Evolutionary conservation across 148 eudicot genomes (phyloP).

Genomic region (Rhododendron ovatum): DNA sequence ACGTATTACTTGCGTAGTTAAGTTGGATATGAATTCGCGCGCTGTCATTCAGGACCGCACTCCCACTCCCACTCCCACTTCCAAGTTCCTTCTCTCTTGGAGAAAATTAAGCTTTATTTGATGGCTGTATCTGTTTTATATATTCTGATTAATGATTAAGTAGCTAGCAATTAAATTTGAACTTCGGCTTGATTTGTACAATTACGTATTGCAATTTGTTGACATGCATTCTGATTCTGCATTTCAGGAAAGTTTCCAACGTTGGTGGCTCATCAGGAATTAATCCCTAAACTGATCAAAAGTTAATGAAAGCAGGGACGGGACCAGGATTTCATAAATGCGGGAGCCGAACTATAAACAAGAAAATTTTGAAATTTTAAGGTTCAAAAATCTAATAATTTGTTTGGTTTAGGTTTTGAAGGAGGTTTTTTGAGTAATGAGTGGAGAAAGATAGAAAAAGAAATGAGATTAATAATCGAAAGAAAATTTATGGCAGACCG

Average conservation of each 20-base stretch:
- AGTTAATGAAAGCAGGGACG: conserved; percentile 31
- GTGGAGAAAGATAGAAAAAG: too few relatives aligned
- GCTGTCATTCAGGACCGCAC: background rate
- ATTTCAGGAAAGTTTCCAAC: conserved; percentile 66
- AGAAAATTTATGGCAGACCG: too few relatives aligned
- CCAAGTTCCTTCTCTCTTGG: too few relatives aligned
- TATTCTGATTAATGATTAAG: background rate
- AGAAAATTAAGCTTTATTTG: background rate
- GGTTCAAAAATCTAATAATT: too few relatives aligned
- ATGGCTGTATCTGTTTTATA: background rate
- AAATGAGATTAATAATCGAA: too few relatives aligned
- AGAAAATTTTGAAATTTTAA: too few relatives aligned
- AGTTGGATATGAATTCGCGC: background rate
- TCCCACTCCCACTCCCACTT: background rate
- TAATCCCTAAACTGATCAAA: too few relatives aligned
- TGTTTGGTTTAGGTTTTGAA: too few relatives aligned
- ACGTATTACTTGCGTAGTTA: background rate
- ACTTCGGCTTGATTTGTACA: background rate
- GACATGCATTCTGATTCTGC: background rate
- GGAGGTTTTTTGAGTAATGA: too few relatives aligned
- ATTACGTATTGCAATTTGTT: background rate
- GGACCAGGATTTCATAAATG: too few relatives aligned
- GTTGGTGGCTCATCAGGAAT: conserved; percentile 58
- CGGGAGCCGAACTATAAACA: too few relatives aligned
- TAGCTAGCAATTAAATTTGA: background rate